Conservation (phyloP, 2,329 filamentous ascomycete genomes). For the Rhinocladiella similis region DNA sequence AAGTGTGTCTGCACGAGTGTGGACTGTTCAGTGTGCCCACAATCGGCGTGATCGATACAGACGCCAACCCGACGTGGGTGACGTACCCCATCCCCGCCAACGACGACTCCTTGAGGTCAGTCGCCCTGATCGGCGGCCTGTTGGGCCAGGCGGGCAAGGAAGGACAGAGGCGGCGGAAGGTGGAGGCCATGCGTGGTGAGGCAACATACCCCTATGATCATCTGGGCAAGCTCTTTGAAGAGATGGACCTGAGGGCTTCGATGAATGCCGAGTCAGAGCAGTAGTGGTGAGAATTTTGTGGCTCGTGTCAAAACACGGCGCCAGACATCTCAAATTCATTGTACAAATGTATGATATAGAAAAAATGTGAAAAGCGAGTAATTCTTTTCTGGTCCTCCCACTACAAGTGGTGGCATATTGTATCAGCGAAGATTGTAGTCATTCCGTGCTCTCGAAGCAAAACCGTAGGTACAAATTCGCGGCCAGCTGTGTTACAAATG, state of each 20-base stretch:
- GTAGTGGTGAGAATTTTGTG: conserved; percentile 3
- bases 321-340: background rate
- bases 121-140: conserved; percentile 79
- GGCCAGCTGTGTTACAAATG: too few relatives aligned
- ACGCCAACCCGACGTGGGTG: conserved; percentile 87
- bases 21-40: conserved; percentile 85
- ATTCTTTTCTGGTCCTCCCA: too few relatives aligned
- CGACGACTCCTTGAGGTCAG: conserved; percentile 86
- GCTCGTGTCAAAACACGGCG: background rate
- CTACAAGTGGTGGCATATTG: too few relatives aligned
- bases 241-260: background rate
- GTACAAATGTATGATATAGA: too few relatives aligned
- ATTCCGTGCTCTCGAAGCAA: too few relatives aligned
- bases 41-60: conserved; percentile 91
- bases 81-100: conserved; percentile 97
- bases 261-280: conserved; percentile 14
- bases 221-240: conserved; percentile 27
- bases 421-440: too few relatives aligned
- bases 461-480: too few relatives aligned
- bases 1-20: conserved; percentile 86
- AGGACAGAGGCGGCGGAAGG: conserved; percentile 68
- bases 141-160: conserved; percentile 80
- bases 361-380: too few relatives aligned
- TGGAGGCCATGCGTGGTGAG: conserved; percentile 60
- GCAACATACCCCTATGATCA: conserved; percentile 55